These are phyloP conservation scores for Syncephalastrum contaminatum DNA, from an alignment of 371 early-diverging fungal genomes.

Conservation along the genomic window DNA sequence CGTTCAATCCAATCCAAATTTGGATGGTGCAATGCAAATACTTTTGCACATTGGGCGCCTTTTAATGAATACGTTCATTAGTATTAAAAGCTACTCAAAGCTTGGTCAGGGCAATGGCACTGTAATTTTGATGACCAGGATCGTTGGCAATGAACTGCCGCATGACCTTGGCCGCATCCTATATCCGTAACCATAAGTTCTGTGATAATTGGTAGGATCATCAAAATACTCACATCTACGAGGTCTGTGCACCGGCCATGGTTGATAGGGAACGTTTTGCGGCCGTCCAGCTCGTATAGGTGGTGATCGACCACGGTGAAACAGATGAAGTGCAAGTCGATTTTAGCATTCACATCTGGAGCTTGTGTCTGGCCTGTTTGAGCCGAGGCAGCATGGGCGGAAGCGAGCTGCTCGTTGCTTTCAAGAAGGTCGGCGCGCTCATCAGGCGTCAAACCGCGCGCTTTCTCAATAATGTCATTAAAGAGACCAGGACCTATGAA, in stretches of 20 bases:
- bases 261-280: constrained; percentile 73
- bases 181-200: background rate
- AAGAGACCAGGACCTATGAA: constrained; percentile 50
- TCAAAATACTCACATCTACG: constrained; percentile 36
- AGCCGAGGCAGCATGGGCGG: constrained; percentile 54
- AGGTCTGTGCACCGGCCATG: constrained; percentile 68
- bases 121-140: constrained; percentile 62
- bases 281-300: constrained; percentile 84
- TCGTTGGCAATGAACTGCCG: constrained; percentile 67
- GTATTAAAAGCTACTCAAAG: background rate
- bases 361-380: constrained; percentile 72
- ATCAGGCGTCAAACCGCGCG: constrained; percentile 53
- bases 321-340: constrained; percentile 80
- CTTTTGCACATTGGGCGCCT: no score
- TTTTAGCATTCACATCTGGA: constrained; percentile 62
- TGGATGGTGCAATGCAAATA: no score
- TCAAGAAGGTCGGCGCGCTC: constrained; percentile 71
- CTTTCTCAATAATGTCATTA: constrained; percentile 54
- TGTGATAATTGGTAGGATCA: background rate
- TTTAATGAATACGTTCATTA: no score
- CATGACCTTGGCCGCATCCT: constrained; percentile 65
- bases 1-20: no score
- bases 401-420: constrained; percentile 43
- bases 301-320: constrained; percentile 69
- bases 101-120: constrained; percentile 55